A percentile compares a stretch with the other conserved stretches of the same genome.
Evolutionary conservation across 169 alveolate species (phyloP).

Genomic region (Plasmodium inui): DNA sequence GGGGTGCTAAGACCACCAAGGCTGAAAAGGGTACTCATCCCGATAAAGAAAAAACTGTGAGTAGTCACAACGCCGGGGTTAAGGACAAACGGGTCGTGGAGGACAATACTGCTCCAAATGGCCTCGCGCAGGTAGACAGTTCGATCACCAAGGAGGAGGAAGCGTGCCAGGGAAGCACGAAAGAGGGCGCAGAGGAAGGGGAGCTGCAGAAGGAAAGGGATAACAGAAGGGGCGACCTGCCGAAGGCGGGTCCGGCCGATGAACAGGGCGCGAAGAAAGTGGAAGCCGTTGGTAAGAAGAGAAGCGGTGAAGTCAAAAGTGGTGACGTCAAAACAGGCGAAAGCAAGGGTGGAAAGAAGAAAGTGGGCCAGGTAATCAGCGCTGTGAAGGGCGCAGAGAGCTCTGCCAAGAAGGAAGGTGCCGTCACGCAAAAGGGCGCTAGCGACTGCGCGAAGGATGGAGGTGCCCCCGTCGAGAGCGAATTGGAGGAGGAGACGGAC

Average conservation of each 20-base stretch:
- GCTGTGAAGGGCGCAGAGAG: not conserved
- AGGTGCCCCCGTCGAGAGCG: not conserved
- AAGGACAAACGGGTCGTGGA: not conserved
- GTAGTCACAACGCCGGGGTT: not conserved
- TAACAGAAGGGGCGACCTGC: not conserved
- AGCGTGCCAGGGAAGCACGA: not conserved
- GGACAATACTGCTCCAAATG: not conserved
- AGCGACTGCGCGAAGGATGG: not conserved
- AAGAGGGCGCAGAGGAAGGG: not conserved
- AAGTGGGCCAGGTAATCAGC: not conserved
- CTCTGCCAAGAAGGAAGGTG: not conserved
- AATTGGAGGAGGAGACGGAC: not conserved
- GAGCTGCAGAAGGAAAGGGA: not conserved
- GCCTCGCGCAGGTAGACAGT: not conserved
- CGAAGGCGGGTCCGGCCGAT: not conserved
- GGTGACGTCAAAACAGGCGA: not conserved
- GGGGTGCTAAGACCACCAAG: not conserved
- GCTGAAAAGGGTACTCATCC: not conserved
- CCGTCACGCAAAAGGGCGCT: not conserved
- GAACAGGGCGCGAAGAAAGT: not conserved
- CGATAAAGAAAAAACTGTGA: not conserved
- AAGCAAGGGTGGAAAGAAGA: not conserved
- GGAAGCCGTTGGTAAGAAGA: not conserved
- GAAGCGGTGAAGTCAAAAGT: not conserved
- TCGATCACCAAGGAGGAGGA: not conserved